phyloP scores from a whole-genome alignment of 257 asterid species.

The Ophiorrhiza pumila region DNA sequence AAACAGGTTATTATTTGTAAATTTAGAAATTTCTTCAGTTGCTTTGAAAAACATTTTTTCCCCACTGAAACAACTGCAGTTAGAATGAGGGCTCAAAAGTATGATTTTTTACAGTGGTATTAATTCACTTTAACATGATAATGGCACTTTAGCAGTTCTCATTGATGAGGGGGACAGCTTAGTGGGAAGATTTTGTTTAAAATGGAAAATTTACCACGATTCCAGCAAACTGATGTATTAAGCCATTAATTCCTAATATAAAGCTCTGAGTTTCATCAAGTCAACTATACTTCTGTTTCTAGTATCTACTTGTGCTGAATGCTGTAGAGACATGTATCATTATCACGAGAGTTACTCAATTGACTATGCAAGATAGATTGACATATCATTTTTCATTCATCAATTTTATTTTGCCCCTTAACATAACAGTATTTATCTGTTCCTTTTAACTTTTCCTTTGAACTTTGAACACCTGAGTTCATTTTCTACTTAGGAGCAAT shows the following conservation, averaged over 20 bases:
- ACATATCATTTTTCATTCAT: too few relatives aligned
- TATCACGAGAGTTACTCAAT: too few relatives aligned
- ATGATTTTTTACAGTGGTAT: not conserved
- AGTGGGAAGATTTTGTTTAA: not conserved
- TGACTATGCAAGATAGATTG: not conserved
- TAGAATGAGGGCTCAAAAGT: not conserved
- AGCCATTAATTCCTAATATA: too few relatives aligned
- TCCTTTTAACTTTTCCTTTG: too few relatives aligned
- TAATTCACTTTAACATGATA: not conserved
- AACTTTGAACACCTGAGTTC: not conserved
- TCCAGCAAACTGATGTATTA: not conserved
- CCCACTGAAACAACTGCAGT: not conserved
- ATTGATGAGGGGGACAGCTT: not conserved
- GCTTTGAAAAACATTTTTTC: not conserved
- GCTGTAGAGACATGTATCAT: not conserved
- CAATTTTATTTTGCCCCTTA: not conserved
- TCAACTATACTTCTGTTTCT: too few relatives aligned
- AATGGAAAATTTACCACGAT: not conserved
- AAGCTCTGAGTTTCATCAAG: too few relatives aligned
- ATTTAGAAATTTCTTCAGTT: not conserved
- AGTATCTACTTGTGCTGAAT: not conserved
- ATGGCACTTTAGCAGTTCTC: not conserved
- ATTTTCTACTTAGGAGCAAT: not conserved
- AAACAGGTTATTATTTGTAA: slow-evolving; percentile 45
- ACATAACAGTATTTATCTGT: not conserved